Evolutionary conservation across 2,329 filamentous ascomycete genomes (phyloP), one percentile per base, ranked within the genome.

Genomic region (Curvularia sp.): DNA sequence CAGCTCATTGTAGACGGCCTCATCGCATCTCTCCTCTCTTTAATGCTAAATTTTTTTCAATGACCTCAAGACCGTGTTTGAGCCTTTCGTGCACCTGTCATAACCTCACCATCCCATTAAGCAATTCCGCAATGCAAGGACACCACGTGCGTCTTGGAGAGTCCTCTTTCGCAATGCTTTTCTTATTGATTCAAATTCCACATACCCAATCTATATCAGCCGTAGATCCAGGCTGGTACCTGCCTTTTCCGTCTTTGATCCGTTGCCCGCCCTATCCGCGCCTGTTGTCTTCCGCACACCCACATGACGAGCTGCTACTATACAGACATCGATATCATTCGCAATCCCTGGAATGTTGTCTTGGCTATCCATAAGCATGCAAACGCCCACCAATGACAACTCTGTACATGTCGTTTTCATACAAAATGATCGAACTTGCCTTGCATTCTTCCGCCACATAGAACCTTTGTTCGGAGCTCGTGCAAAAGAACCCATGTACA

Each of bases 41-140:
- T 53, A 39, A 34, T 56, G 39, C 27, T 43, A 18, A 43, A n/a
- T 36, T 43, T 34, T 51, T 43, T 28, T 32, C 27, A 19, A 18
- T 28, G 28, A 43, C 42, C 32, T 23, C 39, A 23, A 43, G 8
- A 32, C 25, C 18, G 21, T 25, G 5, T 32, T n/a, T 42, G 18
- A 23, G 27, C 19, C 25, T n/a, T 13, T 49, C 27, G 15, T 25
- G 12, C 2, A 41, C 12, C n/a, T 23, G 41, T 2, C 15, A 36
- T 18, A 8, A 36, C 34, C 3, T n/a, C 15, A n/a, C 15, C 34
- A 36, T 36, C 18, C 15, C 6, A 36, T 15, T 15, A 7, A 36
- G 18, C 34, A 12, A n/a, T 13, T 15, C 15, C n/a, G 34, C 41
- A 12, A 27, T 43, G 41, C 41, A 43, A 27, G 41, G 21, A 13